Percentiles rank a stretch among this genome's conserved stretches.
phyloP scores from a whole-genome alignment of 140 eudicot genomes.

The Senecio squalidus region DNA sequence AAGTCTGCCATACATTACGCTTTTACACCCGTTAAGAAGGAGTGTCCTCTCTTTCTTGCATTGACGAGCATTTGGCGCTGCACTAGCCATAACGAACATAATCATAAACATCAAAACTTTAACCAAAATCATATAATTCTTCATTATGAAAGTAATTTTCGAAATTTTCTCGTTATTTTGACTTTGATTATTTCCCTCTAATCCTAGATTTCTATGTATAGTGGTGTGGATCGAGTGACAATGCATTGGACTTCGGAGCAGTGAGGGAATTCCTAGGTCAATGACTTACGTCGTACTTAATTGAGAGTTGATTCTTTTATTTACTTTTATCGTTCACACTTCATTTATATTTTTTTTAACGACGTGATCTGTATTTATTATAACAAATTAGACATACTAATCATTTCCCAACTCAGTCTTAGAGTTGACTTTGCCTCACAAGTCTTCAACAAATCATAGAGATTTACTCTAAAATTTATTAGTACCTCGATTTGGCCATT shows the following conservation, averaged over 20 bases:
- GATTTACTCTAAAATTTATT: too few species aligned
- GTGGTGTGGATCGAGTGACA: not conserved
- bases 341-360: not conserved
- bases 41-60: slow-evolving; percentile 42
- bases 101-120: slow-evolving; percentile 19
- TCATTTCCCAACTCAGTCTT: not conserved
- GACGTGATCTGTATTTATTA: too few species aligned
- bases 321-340: not conserved
- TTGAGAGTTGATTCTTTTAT: not conserved
- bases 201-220: not conserved
- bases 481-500: not conserved
- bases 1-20: slow-evolving; percentile 25
- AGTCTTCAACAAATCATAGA: not conserved
- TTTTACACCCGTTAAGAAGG: slow-evolving; percentile 36
- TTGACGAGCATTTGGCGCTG: slow-evolving; percentile 7
- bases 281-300: not conserved
- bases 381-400: too few species aligned
- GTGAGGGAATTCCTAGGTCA: not conserved
- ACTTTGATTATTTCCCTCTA: not conserved
- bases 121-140: slow-evolving; percentile 8
- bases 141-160: not conserved
- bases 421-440: not conserved
- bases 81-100: slow-evolving; percentile 20
- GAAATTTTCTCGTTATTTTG: not conserved
- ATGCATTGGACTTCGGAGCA: not conserved